These are phyloP conservation scores for Ophiocordyceps camponoti-floridani DNA, from an alignment of 2,329 filamentous ascomycete genomes.

Conservation along the genomic window DNA sequence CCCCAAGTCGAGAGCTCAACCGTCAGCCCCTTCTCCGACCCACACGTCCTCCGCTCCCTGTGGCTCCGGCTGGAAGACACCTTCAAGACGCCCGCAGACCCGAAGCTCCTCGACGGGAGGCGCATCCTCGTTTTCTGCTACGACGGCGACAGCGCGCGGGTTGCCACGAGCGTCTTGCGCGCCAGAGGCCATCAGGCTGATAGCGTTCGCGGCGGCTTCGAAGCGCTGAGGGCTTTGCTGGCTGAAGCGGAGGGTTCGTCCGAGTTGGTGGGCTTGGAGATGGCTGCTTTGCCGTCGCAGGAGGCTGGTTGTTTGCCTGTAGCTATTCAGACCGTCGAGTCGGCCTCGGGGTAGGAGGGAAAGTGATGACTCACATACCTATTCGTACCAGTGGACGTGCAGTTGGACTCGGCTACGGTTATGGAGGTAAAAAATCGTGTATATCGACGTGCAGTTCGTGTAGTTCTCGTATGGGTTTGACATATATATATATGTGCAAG, in stretches of 20 bases:
- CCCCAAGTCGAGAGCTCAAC: conserved; percentile 19
- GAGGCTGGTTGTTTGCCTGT: not conserved
- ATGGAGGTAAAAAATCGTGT: too few relatives aligned
- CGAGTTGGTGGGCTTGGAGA: not conserved
- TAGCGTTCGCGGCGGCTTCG: conserved; percentile 24
- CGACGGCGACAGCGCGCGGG: conserved; percentile 32
- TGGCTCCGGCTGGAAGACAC: conserved; percentile 28
- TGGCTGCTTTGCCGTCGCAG: not conserved
- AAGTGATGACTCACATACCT: too few relatives aligned
- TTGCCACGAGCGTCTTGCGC: conserved; percentile 34
- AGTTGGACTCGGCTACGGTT: too few relatives aligned
- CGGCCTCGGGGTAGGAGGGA: not conserved
- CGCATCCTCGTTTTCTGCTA: conserved; percentile 31
- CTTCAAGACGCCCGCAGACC: conserved; percentile 14
- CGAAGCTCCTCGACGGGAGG: conserved; percentile 10
- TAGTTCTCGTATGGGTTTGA: too few relatives aligned
- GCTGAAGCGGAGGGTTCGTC: not conserved
- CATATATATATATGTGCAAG: too few relatives aligned
- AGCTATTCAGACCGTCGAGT: not conserved
- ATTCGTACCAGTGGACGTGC: too few relatives aligned
- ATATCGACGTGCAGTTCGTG: too few relatives aligned
- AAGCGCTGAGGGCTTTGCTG: conserved; percentile 2
- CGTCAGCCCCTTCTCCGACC: conserved; percentile 26
- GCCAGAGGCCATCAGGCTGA: conserved; percentile 28
- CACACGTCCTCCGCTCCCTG: conserved; percentile 20